phyloP scores from a whole-genome alignment of 768 basidiomycete species.

The Phylloporus arenicola region DNA sequence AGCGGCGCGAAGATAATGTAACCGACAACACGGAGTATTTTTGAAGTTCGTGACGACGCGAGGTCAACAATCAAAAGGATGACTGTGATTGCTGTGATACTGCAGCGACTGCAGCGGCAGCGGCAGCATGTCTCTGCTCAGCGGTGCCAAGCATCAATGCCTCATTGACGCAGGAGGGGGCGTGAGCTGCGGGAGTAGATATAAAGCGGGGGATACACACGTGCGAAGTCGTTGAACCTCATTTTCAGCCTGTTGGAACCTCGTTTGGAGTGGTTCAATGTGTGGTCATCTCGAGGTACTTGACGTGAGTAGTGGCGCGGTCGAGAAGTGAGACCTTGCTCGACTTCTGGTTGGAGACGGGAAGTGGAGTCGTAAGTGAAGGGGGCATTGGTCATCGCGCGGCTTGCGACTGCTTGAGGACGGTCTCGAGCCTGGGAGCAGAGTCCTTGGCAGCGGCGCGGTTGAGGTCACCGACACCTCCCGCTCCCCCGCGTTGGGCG shows the following conservation, averaged over 20 bases:
- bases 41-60: constrained; percentile 15
- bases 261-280: constrained; percentile 67
- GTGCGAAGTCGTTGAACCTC: constrained; percentile 76
- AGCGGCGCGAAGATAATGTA: constrained; percentile 42
- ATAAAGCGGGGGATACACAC: constrained; percentile 27
- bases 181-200: neutral
- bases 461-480: constrained; percentile 91
- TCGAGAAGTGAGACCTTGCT: too few relatives aligned
- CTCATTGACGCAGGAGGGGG: constrained; percentile 62
- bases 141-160: constrained; percentile 83
- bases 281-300: constrained; percentile 78
- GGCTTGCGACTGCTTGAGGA: too few relatives aligned
- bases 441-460: constrained; percentile 67
- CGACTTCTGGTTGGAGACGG: too few relatives aligned
- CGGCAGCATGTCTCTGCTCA: constrained; percentile 60
- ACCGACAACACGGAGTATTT: constrained; percentile 25
- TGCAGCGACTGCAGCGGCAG: constrained; percentile 52
- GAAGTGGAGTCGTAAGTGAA: too few relatives aligned
- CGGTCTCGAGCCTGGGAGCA: too few relatives aligned
- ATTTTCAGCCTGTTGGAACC: constrained; percentile 71
- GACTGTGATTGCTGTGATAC: constrained; percentile 40
- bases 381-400: too few relatives aligned
- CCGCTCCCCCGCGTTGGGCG: constrained; percentile 84
- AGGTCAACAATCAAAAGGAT: constrained; percentile 40
- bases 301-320: constrained; percentile 82